These are phyloP conservation scores for Penicillium sp. DNA, from an alignment of 2,329 filamentous ascomycete genomes.

Conservation along the genomic window DNA sequence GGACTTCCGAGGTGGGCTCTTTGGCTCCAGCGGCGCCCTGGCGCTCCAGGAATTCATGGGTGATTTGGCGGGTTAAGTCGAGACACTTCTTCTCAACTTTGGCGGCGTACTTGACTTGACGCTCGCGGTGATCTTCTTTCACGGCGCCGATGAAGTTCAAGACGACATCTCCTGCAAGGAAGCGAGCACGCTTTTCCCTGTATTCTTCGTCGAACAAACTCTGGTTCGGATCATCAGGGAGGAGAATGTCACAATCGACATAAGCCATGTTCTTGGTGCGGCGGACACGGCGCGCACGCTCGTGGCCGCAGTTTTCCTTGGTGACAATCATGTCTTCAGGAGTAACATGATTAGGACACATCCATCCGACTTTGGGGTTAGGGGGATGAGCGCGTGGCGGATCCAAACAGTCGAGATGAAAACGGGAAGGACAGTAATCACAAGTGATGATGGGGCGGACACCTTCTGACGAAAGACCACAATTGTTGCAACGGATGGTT, in stretches of 20 bases:
- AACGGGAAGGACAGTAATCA: slow-evolving; percentile 76
- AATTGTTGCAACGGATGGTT: slow-evolving; percentile 74
- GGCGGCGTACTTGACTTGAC: slow-evolving; percentile 4
- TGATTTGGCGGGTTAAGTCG: slow-evolving; percentile 9
- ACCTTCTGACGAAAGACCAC: slow-evolving; percentile 64
- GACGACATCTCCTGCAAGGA: slow-evolving; percentile 18
- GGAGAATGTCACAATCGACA: slow-evolving; percentile 17
- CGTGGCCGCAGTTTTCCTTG: slow-evolving; percentile 57
- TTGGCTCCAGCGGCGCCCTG: not conserved
- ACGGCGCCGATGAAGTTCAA: slow-evolving; percentile 22
- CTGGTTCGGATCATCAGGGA: slow-evolving; percentile 16
- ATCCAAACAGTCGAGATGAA: slow-evolving; percentile 91
- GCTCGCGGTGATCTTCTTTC: slow-evolving; percentile 8
- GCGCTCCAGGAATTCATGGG: slow-evolving; percentile 10
- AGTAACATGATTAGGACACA: slow-evolving; percentile 83
- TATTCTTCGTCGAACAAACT: slow-evolving; percentile 22
- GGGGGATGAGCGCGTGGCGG: slow-evolving; percentile 81
- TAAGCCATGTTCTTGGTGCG: slow-evolving; percentile 27
- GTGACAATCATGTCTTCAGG: slow-evolving; percentile 60
- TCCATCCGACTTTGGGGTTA: slow-evolving; percentile 71
- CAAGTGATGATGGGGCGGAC: slow-evolving; percentile 80
- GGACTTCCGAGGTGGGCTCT: not conserved
- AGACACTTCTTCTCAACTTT: slow-evolving; percentile 12
- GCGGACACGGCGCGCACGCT: slow-evolving; percentile 33
- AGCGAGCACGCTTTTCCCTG: slow-evolving; percentile 16